phyloP scores from a whole-genome alignment of 306 rosid genomes.

The Inga leiocalycina region DNA sequence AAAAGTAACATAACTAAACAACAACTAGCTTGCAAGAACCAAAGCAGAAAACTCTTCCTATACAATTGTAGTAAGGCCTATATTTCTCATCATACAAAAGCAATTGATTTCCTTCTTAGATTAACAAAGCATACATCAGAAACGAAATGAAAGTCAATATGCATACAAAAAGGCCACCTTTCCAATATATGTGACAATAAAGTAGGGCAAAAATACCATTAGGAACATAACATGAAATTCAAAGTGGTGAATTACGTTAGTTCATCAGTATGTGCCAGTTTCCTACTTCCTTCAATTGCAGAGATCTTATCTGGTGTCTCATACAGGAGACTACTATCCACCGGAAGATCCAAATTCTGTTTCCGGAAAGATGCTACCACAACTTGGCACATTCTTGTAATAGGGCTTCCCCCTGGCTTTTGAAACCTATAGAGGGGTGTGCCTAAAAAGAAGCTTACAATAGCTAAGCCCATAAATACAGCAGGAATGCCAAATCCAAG shows the following conservation, averaged over 20 bases:
- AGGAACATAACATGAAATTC: constrained; percentile 1
- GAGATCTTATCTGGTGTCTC: constrained; percentile 78
- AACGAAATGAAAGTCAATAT: neutral
- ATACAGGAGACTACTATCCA: constrained; percentile 70
- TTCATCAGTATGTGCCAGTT: constrained; percentile 82
- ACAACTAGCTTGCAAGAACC: neutral
- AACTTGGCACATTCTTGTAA: constrained; percentile 97
- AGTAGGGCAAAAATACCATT: constrained; percentile 14
- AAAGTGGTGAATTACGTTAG: constrained; percentile 54
- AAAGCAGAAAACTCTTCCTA: neutral
- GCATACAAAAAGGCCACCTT: neutral
- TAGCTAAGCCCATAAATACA: constrained; percentile 80
- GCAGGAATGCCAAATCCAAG: constrained; percentile 98
- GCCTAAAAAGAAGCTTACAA: constrained; percentile 80
- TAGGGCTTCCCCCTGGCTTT: constrained; percentile 95
- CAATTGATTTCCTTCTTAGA: neutral
- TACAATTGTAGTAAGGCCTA: neutral
- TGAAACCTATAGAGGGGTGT: constrained; percentile 92
- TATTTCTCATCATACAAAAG: neutral
- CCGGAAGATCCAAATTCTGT: constrained; percentile 65
- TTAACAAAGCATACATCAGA: neutral
- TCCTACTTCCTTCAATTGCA: constrained; percentile 95
- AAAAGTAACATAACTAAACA: neutral
- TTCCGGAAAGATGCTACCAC: constrained; percentile 79
- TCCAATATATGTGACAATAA: constrained; percentile 9